Conservation (phyloP, 495 filamentous ascomycete species). For the Elasticomyces elasticus region DNA sequence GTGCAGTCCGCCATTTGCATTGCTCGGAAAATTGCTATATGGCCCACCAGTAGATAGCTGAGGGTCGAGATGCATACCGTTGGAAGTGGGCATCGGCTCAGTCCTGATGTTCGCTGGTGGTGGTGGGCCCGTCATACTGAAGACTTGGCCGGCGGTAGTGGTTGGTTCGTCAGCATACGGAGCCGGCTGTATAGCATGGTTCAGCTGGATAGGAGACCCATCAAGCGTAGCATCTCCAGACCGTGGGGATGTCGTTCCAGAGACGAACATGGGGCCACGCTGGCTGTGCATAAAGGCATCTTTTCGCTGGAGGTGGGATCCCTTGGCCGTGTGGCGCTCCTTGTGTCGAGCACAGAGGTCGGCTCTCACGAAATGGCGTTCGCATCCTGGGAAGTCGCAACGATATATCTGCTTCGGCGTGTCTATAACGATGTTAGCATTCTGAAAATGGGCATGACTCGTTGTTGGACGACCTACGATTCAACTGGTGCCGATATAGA, state of each 20-base stretch:
- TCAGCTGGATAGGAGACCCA: conserved; percentile 2
- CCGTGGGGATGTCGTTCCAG: not conserved
- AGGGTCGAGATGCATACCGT: conserved; percentile 2
- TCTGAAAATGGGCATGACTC: conserved; percentile 5
- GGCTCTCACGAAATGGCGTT: conserved; percentile 84
- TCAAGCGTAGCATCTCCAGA: not conserved
- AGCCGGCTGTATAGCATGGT: not conserved
- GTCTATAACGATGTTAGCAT: conserved; percentile 37
- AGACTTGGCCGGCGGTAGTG: not conserved
- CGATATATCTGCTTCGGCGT: conserved; percentile 88
- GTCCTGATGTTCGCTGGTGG: not conserved
- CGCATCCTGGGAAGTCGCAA: conserved; percentile 88
- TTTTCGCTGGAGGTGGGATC: conserved; percentile 86
- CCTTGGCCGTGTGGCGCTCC: conserved; percentile 91
- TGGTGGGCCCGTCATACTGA: not conserved
- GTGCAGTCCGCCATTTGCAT: not conserved
- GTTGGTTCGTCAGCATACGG: not conserved
- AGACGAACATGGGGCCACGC: not conserved
- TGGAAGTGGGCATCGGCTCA: not conserved
- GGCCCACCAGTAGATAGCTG: not conserved
- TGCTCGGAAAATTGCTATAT: conserved; percentile 5
- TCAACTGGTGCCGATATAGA: conserved; percentile 91
- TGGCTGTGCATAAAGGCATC: conserved; percentile 56
- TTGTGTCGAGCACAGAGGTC: conserved; percentile 89
- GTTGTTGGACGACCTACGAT: conserved; percentile 51